Conservation (phyloP, 495 filamentous ascomycete genomes). For the Oleoguttula mirabilis region DNA sequence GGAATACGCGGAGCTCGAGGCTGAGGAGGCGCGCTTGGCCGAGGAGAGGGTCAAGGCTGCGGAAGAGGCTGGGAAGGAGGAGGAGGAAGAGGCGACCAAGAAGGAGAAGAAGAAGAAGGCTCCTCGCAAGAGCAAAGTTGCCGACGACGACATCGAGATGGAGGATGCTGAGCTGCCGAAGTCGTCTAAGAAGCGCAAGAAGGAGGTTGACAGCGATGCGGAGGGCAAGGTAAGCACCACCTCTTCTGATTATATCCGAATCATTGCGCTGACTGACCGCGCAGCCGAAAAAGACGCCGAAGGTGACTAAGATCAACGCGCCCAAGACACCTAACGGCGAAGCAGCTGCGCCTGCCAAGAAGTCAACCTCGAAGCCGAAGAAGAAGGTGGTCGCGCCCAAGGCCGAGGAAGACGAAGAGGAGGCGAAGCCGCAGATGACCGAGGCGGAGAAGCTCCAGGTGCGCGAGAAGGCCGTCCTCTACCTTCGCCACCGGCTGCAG, state of each 20-base stretch:
- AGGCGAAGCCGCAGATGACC: conserved; percentile 43
- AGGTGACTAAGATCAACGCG: conserved; percentile 54
- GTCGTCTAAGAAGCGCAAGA: conserved; percentile 55
- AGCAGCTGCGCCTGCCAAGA: conserved; percentile 34
- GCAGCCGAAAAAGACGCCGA: conserved; percentile 47
- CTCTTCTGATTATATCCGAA: too few species aligned
- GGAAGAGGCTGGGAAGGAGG: conserved; percentile 36
- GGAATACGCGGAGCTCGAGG: conserved; percentile 45
- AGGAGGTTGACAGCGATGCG: conserved; percentile 50
- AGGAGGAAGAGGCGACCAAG: conserved; percentile 16
- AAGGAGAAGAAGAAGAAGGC: conserved; percentile 32
- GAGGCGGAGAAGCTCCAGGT: conserved; percentile 49
- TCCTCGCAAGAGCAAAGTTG: conserved; percentile 49
- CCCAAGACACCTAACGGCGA: conserved; percentile 39
- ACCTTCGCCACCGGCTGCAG: conserved; percentile 79
- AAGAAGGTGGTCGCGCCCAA: conserved; percentile 41
- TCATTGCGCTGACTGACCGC: too few species aligned
- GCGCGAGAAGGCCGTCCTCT: conserved; percentile 60
- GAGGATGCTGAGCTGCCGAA: conserved; percentile 52
- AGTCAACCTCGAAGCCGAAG: conserved; percentile 35
- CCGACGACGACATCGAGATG: conserved; percentile 65
- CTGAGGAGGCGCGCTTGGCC: conserved; percentile 33
- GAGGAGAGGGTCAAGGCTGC: conserved; percentile 46
- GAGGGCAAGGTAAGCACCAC: conserved; percentile 63
- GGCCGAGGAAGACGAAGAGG: conserved; percentile 37